Percentiles rank a stretch among this genome's conserved stretches.
These are phyloP conservation scores for Cryptosporidium ryanae DNA, from an alignment of 169 alveolate species.

Conservation along the genomic window DNA sequence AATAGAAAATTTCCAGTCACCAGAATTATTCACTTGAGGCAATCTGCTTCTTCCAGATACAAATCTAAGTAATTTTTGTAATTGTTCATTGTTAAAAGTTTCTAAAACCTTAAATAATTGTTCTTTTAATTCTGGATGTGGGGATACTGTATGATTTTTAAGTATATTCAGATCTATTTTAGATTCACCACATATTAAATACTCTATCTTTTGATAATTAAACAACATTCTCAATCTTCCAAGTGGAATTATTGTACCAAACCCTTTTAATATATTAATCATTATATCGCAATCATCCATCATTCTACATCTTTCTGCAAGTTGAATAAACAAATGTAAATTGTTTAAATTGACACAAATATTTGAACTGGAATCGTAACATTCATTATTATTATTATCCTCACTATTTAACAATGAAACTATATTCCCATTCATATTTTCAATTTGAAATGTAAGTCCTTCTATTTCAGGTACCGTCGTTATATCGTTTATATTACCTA, in stretches of 20 bases:
- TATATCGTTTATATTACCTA: neutral
- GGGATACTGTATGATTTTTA: conserved; percentile 87
- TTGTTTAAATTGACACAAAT: conserved; percentile 83
- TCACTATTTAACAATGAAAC: conserved; percentile 23
- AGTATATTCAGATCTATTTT: conserved; percentile 85
- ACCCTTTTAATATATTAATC: conserved; percentile 85
- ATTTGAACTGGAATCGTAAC: neutral
- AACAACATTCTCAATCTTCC: conserved; percentile 89
- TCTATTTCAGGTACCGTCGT: conserved; percentile 49
- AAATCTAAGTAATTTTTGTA: conserved; percentile 89
- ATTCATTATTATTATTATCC: conserved; percentile 2
- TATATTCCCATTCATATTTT: conserved; percentile 65
- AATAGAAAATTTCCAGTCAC: conserved; percentile 88
- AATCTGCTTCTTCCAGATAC: conserved; percentile 92
- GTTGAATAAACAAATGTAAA: conserved; percentile 83
- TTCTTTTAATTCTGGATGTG: conserved; percentile 83
- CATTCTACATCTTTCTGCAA: conserved; percentile 85
- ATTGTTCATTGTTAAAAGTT: conserved; percentile 86
- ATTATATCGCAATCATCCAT: conserved; percentile 84
- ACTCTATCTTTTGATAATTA: conserved; percentile 84
- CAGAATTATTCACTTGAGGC: conserved; percentile 84
- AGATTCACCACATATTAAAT: conserved; percentile 91
- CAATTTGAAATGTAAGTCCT: conserved; percentile 68
- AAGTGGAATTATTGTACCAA: conserved; percentile 89
- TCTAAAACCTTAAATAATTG: conserved; percentile 87